Percentiles rank a stretch among this genome's conserved stretches.
phyloP scores from a whole-genome alignment of 495 filamentous ascomycete genomes.

The Evansstolkia leycettana region DNA sequence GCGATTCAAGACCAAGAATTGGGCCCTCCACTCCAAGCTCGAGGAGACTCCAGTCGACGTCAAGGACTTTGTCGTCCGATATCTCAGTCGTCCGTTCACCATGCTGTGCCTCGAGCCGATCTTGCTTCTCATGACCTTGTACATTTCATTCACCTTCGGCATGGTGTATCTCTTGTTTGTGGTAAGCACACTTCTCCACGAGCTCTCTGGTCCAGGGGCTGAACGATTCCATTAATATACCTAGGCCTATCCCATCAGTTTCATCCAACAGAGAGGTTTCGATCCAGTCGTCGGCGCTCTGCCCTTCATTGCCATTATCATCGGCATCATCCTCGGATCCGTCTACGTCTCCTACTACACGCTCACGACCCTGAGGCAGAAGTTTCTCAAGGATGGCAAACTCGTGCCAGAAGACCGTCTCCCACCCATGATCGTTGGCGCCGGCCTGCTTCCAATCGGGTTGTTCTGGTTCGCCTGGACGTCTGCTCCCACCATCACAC shows the following conservation, averaged over 20 bases:
- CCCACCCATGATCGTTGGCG: constrained; percentile 58
- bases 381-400: constrained; percentile 30
- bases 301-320: constrained; percentile 2
- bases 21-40: constrained; percentile 17
- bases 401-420: constrained; percentile 71
- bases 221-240: no score
- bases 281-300: constrained; percentile 2
- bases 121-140: constrained; percentile 45
- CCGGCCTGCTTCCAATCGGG: constrained; percentile 51
- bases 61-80: constrained; percentile 20
- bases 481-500: constrained; percentile 10
- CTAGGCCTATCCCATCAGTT: constrained; percentile 48
- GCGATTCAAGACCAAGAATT: constrained; percentile 44
- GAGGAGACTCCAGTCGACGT: constrained; percentile 23
- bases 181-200: no score
- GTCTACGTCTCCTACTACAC: constrained; percentile 7
- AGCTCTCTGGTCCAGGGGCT: no score
- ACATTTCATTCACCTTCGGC: constrained; percentile 36
- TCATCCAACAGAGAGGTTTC: constrained; percentile 13
- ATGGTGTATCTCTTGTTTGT: constrained; percentile 60
- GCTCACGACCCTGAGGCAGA: constrained; percentile 4
- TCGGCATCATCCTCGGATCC: constrained; percentile 4
- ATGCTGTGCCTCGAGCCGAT: constrained; percentile 35
- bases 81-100: constrained; percentile 24
- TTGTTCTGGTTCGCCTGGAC: constrained; percentile 80